Evolutionary conservation across 23 red algal genomes (phyloP), one percentile per base, ranked within the genome.

Genomic region (Gracilaria domingensis): DNA sequence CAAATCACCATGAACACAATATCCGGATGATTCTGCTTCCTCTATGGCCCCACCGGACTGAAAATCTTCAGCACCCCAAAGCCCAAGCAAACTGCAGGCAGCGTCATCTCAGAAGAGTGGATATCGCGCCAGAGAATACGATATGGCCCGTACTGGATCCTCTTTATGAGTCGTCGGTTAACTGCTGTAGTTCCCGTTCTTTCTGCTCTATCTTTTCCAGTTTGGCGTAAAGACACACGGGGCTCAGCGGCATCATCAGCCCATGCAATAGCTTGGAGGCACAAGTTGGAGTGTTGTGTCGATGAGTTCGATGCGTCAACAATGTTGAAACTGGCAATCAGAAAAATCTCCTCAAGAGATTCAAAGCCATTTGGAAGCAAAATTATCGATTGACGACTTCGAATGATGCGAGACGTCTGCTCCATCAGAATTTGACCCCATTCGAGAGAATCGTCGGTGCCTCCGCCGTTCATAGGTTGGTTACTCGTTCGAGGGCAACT

Each of bases 321-420:
- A 45, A 11, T 11, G 42, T 45, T 45, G 42, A 45, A 45, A 11
- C 42, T 11, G 4, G 42, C 42, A 45, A 45, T 45, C 11, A 45
- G 5, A 12, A 73, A 73, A 73, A 44, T 44, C 35, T 44, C 35
- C 35, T 73, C 23, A 4, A 9, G 67, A 73, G 67, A 73, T 73
- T 73, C 35, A 40, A 73, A 73, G 0, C 67, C 38, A 73, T 40
- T 73, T 73, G 16, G 35, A 8, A 62, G 18, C 59, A 62, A 62
- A 62, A 62, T 62, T 62, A 62, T 30, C 59, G 24, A 1, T 29
- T 30, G 59, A 29, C 59, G 24, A 30, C 59, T 62, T 62, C 17
- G 8, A 59, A 62, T 62, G 59, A 62, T 62, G 59, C 59, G 45
- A 48, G 45, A 48, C 45, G 45, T 48, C 12, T 48, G 55, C 55